Percentiles rank a stretch among this genome's conserved stretches.
phyloP scores from a whole-genome alignment of 1,139 yeast species.

The Saccharomyces hybrid region DNA sequence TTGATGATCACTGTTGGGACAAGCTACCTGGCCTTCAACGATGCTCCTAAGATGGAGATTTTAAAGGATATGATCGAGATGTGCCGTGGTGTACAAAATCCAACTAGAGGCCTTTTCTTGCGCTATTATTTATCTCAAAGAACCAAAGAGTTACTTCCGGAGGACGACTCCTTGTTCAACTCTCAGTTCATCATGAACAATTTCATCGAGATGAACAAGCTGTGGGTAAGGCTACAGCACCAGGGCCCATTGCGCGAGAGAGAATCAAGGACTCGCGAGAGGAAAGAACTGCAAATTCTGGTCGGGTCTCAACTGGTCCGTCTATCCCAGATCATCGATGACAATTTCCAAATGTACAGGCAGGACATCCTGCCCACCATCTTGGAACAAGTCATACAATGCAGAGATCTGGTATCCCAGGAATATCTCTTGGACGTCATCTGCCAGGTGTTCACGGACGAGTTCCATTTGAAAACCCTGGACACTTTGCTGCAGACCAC shows the following conservation, averaged over 20 bases:
- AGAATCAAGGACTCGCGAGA: slow-evolving; percentile 63
- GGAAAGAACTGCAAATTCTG: slow-evolving; percentile 81
- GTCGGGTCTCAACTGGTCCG: slow-evolving; percentile 91
- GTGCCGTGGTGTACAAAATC: slow-evolving; percentile 98
- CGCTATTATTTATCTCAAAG: slow-evolving; percentile 84
- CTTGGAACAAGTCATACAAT: slow-evolving; percentile 85
- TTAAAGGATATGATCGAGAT: slow-evolving; percentile 96
- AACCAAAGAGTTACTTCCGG: slow-evolving; percentile 63
- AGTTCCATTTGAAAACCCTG: slow-evolving; percentile 74
- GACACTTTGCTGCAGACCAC: slow-evolving; percentile 59
- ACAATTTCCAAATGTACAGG: slow-evolving; percentile 48
- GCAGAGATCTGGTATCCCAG: slow-evolving; percentile 87
- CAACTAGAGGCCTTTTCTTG: slow-evolving; percentile 79
- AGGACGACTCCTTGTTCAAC: slow-evolving; percentile 31
- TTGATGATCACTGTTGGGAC: slow-evolving; percentile 95
- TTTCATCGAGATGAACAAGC: slow-evolving; percentile 92
- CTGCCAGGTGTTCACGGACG: slow-evolving; percentile 91
- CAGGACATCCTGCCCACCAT: slow-evolving; percentile 65
- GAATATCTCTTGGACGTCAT: slow-evolving; percentile 82
- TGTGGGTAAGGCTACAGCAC: slow-evolving; percentile 94
- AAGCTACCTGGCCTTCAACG: slow-evolving; percentile 69
- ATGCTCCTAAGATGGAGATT: slow-evolving; percentile 77
- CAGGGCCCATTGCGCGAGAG: slow-evolving; percentile 89
- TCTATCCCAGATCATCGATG: slow-evolving; percentile 78
- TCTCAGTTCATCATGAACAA: slow-evolving; percentile 74